Conservation (phyloP, 139 green algal genomes). For the Chlorella sorokiniana region DNA sequence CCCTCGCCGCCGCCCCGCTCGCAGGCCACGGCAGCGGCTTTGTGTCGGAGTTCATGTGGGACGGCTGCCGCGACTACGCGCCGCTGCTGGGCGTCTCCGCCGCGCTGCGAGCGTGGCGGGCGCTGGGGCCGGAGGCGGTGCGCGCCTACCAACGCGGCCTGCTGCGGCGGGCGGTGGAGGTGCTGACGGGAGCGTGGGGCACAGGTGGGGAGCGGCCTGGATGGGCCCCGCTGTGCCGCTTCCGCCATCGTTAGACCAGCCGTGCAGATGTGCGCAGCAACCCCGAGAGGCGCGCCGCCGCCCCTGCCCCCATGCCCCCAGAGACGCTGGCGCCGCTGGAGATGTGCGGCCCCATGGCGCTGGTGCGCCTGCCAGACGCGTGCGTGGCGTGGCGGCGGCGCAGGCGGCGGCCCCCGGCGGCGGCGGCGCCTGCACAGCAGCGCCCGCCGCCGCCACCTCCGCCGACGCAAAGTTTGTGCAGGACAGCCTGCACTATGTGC, state of each 20-base stretch:
- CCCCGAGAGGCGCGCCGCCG: neutral
- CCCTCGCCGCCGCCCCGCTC: neutral
- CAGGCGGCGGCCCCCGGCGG: neutral
- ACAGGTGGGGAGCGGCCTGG: conserved; percentile 7
- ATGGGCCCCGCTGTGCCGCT: too few relatives aligned
- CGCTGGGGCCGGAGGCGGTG: conserved; percentile 25
- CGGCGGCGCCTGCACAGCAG: neutral
- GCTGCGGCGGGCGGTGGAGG: conserved; percentile 13
- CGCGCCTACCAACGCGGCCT: conserved; percentile 47
- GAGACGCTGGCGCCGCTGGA: conserved; percentile 10
- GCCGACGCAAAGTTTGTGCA: conserved; percentile 69
- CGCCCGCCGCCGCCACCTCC: conserved; percentile 43
- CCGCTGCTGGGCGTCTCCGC: conserved; percentile 62
- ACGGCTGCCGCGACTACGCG: conserved; percentile 69
- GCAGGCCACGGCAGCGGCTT: conserved; percentile 12
- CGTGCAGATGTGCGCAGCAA: neutral
- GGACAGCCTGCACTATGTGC: conserved; percentile 59
- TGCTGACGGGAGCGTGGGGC: conserved; percentile 1
- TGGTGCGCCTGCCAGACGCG: conserved; percentile 15
- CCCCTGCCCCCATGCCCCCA: neutral
- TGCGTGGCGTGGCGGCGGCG: neutral
- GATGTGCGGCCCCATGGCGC: conserved; percentile 29
- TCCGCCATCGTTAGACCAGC: too few relatives aligned
- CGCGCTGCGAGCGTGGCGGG: conserved; percentile 55
- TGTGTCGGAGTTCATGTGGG: conserved; percentile 67